phyloP scores from a whole-genome alignment of 2,329 filamentous ascomycete species.

The Monilinia aucupariae region DNA sequence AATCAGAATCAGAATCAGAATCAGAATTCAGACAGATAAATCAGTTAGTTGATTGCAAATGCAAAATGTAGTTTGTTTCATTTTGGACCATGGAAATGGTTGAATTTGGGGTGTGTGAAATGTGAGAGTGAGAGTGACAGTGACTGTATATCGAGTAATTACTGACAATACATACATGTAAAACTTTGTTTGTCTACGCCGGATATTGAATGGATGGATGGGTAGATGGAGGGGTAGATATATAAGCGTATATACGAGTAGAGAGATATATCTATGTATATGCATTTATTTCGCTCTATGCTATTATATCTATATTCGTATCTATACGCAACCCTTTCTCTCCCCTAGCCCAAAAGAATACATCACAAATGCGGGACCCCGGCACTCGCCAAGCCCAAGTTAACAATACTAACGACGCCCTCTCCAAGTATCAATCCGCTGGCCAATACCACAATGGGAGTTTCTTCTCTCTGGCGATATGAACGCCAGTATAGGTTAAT shows the following conservation, averaged over 20 bases:
- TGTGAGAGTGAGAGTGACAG: too few relatives aligned
- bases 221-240: too few relatives aligned
- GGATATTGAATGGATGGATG: not conserved
- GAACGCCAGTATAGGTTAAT: constrained; percentile 73
- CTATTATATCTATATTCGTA: not conserved
- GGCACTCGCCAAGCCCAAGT: constrained; percentile 73
- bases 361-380: constrained; percentile 62
- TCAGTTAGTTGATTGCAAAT: not conserved
- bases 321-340: not conserved
- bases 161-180: too few relatives aligned
- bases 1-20: not conserved
- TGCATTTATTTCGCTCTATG: not conserved
- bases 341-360: not conserved
- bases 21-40: not conserved
- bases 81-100: too few relatives aligned
- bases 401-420: constrained; percentile 86
- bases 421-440: constrained; percentile 88
- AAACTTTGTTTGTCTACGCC: too few relatives aligned
- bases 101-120: too few relatives aligned
- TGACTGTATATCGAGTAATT: too few relatives aligned
- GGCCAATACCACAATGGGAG: constrained; percentile 83
- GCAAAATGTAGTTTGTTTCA: too few relatives aligned
- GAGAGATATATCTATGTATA: too few relatives aligned
- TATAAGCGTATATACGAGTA: too few relatives aligned
- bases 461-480: constrained; percentile 51